These are phyloP conservation scores for Anisodus acutangulus DNA, from an alignment of 257 asterid species.

Conservation along the genomic window DNA sequence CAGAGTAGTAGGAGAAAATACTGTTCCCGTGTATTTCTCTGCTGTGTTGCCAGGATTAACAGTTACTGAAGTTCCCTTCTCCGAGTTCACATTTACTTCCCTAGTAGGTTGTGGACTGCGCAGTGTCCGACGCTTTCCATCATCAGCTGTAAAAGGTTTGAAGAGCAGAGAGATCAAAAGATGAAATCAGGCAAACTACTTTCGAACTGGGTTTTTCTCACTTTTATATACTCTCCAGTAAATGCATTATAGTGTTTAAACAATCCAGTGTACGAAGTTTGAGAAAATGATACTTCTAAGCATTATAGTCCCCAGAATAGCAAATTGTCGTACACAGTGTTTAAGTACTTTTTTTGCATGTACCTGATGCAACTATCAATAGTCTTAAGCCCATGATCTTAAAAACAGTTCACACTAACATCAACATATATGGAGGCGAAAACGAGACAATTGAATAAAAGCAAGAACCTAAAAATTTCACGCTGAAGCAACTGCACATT, in stretches of 20 bases:
- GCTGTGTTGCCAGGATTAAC: slow-evolving; percentile 41
- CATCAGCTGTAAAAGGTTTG: background rate
- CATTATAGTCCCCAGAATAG: background rate
- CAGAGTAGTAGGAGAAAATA: slow-evolving; percentile 42
- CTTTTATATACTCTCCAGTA: background rate
- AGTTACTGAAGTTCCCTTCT: slow-evolving; percentile 41
- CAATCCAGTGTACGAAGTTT: background rate
- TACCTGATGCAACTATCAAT: background rate
- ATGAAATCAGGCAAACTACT: background rate
- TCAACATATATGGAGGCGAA: background rate
- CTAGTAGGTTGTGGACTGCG: slow-evolving; percentile 40
- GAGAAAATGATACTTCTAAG: background rate
- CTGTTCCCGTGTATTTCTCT: slow-evolving; percentile 40
- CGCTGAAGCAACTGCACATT: background rate
- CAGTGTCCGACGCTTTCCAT: slow-evolving; percentile 23
- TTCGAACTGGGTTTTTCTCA: background rate
- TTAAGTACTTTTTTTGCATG: background rate
- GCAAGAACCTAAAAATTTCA: background rate
- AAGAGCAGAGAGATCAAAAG: slow-evolving; percentile 24
- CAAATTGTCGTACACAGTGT: background rate
- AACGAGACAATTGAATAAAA: background rate
- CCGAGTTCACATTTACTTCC: slow-evolving; percentile 51
- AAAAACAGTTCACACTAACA: background rate
- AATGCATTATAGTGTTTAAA: background rate
- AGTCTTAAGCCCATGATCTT: background rate